A percentile compares a stretch with the other conserved stretches of the same genome.
phyloP scores from a whole-genome alignment of 2,329 filamentous ascomycete genomes.

The Penicillium aurantiogriseum region DNA sequence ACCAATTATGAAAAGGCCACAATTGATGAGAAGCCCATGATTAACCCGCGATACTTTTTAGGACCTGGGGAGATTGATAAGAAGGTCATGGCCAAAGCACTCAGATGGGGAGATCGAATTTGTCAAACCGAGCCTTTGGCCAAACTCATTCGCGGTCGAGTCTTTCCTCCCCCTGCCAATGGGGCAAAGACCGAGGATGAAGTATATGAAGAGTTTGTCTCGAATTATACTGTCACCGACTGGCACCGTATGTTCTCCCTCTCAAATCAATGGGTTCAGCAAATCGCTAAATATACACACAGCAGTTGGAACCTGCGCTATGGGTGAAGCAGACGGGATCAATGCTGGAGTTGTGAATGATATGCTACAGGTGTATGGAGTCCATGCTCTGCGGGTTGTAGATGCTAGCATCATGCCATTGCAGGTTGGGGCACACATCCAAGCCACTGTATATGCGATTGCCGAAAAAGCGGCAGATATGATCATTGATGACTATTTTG shows the following conservation, averaged over 20 bases:
- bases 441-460: conserved; percentile 35
- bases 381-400: conserved; percentile 36
- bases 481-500: conserved; percentile 17
- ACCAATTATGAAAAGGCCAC: conserved; percentile 1
- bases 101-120: conserved; percentile 44
- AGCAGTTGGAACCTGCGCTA: conserved; percentile 42
- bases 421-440: conserved; percentile 30
- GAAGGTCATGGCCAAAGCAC: conserved; percentile 44
- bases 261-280: not conserved
- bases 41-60: conserved; percentile 48
- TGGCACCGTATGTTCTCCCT: conserved; percentile 22
- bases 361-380: conserved; percentile 38
- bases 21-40: conserved; percentile 34
- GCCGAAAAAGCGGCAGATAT: conserved; percentile 27
- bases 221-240: conserved; percentile 21
- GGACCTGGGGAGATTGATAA: conserved; percentile 47
- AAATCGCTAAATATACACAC: not conserved
- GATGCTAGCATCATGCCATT: conserved; percentile 39
- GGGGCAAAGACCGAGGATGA: not conserved
- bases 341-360: conserved; percentile 38
- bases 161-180: conserved; percentile 31
- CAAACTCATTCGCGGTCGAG: conserved; percentile 37
- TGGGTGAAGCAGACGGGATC: conserved; percentile 35
- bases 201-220: conserved; percentile 12
- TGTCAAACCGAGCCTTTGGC: conserved; percentile 39